Evolutionary conservation across 805 yeast genomes (phyloP).

Genomic region (Schwanniomyces yamadae): DNA sequence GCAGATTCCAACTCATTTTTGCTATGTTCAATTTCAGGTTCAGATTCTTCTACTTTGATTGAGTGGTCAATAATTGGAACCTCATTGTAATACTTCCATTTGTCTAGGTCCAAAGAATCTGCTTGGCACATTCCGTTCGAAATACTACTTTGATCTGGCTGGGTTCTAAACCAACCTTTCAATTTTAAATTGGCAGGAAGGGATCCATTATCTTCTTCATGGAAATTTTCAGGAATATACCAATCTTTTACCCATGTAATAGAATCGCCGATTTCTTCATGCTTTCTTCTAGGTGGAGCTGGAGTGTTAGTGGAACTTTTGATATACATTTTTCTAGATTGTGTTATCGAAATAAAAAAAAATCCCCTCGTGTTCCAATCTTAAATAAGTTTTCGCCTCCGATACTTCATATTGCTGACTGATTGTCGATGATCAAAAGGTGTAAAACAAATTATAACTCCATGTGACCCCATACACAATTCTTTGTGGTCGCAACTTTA

Average conservation of each 20-base stretch:
- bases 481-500: no score
- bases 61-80: slow-evolving; percentile 51
- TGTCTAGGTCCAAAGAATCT: slow-evolving; percentile 47
- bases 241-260: slow-evolving; percentile 42
- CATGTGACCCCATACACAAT: no score
- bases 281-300: slow-evolving; percentile 10
- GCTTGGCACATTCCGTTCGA: no score
- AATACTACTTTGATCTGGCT: slow-evolving; percentile 15
- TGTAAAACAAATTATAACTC: no score
- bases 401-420: no score
- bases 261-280: slow-evolving; percentile 22
- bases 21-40: slow-evolving; percentile 21
- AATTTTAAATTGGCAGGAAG: slow-evolving; percentile 15
- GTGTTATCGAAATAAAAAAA: no score
- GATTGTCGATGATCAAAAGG: no score
- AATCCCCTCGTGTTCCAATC: no score
- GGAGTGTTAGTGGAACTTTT: slow-evolving; percentile 20
- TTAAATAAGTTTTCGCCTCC: no score
- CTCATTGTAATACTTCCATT: slow-evolving; percentile 31
- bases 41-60: slow-evolving; percentile 36
- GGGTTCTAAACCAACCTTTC: slow-evolving; percentile 41
- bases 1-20: slow-evolving; percentile 22
- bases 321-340: slow-evolving; percentile 10
- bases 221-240: slow-evolving; percentile 26
- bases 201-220: slow-evolving; percentile 4